Base-by-base conservation (phyloP, 2,329 filamentous ascomycete genomes). In the Aphanocladium album region DNA sequence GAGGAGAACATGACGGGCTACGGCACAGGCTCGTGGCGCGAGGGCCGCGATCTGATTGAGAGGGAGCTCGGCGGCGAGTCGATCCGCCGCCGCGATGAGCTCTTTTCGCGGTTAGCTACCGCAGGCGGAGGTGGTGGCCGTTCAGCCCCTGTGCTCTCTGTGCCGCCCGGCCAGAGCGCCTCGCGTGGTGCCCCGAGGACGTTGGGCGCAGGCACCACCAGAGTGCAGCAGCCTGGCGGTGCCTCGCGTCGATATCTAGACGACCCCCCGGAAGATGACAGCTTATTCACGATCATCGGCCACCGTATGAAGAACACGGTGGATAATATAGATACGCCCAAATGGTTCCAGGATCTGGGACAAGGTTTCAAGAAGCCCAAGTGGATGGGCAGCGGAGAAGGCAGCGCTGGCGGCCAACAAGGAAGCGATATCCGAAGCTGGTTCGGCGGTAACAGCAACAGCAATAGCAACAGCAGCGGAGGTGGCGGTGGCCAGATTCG, bases 281-380 rank as follows among this genome's bases (percentile, higher is more conserved):
- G 88, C 65, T 91, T 96, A 73, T 92, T 98, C 69, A 84, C 90
- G 65, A 88, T 89, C 37, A 86, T 98, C 63, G 87, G 90, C 0
- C 90, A 96, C 70, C 83, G 93, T 39, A 87, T 99, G 67, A 90
- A 88, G 74, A 99, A 99, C 70, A 98, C 95, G 0, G 85, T 98
- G 57, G 93, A 98, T 63, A 89, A 86, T 0, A 82, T 91, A 2
- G 89, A 92, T 57, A 82, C 88, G 33, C 93, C 95, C 0, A 87
- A 87, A 64, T 98, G 93, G 92, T 78, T 96, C 64, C 83, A 86
- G 67, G 88, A 90, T 27, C 79, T 91, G 30, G 83, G 85, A 1
- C 80, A 84, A 61, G 83, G 83, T 9, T 84, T 93, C 73, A 90
- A 88, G 73, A 85, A 88, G 70, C 91, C 91, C 5, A 89, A 86